Evolutionary conservation across 306 rosid genomes (phyloP).

Genomic region (Prunus salicina): DNA sequence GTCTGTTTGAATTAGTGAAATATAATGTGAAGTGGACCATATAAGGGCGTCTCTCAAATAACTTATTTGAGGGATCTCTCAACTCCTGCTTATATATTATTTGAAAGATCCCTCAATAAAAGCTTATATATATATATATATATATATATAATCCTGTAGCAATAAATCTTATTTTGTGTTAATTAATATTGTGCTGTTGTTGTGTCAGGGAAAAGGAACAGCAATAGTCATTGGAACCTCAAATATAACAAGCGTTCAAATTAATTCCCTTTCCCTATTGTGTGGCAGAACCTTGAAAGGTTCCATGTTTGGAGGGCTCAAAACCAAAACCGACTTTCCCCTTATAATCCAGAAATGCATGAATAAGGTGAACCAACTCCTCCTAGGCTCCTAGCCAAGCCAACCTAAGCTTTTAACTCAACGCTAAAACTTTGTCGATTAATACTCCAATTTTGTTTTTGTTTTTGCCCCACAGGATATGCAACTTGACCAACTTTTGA

Average conservation of each 20-base stretch:
- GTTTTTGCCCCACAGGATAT: constrained; percentile 32
- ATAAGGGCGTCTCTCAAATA: too few relatives aligned
- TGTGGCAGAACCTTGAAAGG: constrained; percentile 51
- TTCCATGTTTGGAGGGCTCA: constrained; percentile 48
- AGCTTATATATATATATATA: too few relatives aligned
- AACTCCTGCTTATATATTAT: too few relatives aligned
- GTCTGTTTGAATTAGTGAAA: fast-evolving
- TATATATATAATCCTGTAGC: too few relatives aligned
- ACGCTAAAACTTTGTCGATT: not conserved
- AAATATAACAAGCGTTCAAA: constrained; percentile 8
- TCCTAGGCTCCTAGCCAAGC: too few relatives aligned
- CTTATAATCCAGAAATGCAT: constrained; percentile 35
- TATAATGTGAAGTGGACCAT: too few relatives aligned
- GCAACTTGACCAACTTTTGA: constrained; percentile 40
- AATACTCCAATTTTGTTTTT: not conserved
- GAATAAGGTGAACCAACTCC: constrained; percentile 26
- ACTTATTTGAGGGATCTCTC: too few relatives aligned
- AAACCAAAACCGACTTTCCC: constrained; percentile 44
- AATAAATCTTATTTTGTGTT: too few relatives aligned
- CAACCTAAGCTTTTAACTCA: too few relatives aligned
- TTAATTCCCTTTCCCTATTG: constrained; percentile 14
- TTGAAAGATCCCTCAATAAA: too few relatives aligned
- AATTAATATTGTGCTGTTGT: not conserved
- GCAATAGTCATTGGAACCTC: constrained; percentile 34
- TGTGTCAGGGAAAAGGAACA: constrained; percentile 39